Base-by-base conservation (phyloP, 768 basidiomycete genomes). In the Clathrus columnatus region DNA sequence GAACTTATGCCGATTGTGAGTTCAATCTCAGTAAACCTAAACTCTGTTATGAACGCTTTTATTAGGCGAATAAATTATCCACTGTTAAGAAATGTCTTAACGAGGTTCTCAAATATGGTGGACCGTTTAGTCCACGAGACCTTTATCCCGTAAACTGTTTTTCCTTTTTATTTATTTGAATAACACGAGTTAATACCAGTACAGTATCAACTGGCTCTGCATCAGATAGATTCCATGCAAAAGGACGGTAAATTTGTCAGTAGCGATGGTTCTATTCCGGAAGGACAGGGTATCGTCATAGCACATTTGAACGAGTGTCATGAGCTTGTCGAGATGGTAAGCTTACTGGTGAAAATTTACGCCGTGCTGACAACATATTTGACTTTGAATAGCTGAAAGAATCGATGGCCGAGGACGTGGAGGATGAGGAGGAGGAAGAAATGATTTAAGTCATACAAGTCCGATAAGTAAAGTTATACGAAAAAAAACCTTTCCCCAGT, bases 21-120 rank as follows among this genome's bases (percentile, higher is more conserved):
- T 65, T 41, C 65, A 59, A 43, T 14, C 57, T 44, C n/a, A 24
- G 46, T 57, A 51, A 56, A 3, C 44, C 45, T 54, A 8, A 21
- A 16, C 50, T 17, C 53, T 30, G 0, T 32, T 51, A 16, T 23
- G 32, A 5, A 26, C 27, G 48, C n/a, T 44, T 24, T 18, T 41
- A 16, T 23, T 52, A 95, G 93, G 92, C 94, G 5, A 97, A 97
- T 73, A 97, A 97, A 64, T 72, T 97, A 2, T 91, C 91, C 16
- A 97, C 94, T 0, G 89, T 97, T 59, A 96, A 95, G 75, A 95
- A 95, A 66, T 95, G 93, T 63, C 74, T 97, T 53, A 95, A 95
- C 63, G 94, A 97, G 70, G 94, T 97, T 1, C 75, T 88, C 57
- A 96, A 95, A 65, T 93, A 92, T 62, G 94, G 94, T 16, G 94